phyloP scores from a whole-genome alignment of 1,139 yeast species.

The Pichia norvegensis region DNA sequence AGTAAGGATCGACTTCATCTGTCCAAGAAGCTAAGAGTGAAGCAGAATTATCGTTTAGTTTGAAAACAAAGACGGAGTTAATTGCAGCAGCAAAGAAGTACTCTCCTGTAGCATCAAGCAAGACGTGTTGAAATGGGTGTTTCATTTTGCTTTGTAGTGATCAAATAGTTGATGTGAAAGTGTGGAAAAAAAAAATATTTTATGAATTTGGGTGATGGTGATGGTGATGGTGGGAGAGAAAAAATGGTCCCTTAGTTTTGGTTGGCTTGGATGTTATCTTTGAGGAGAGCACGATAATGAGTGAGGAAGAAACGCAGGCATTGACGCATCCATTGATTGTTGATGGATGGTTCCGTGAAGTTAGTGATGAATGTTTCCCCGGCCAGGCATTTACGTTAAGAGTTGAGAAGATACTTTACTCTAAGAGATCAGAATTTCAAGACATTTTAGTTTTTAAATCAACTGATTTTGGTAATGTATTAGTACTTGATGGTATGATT shows the following conservation, averaged over 20 bases:
- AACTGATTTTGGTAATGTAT: conserved; percentile 81
- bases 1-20: conserved; percentile 44
- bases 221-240: too few species aligned
- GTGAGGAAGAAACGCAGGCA: too few species aligned
- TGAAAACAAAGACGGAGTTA: conserved; percentile 48
- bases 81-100: conserved; percentile 50
- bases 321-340: conserved; percentile 26
- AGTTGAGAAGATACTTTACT: conserved; percentile 75
- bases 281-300: neutral
- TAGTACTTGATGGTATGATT: conserved; percentile 83
- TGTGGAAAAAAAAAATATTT: neutral
- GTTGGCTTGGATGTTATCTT: too few species aligned
- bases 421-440: conserved; percentile 77
- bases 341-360: conserved; percentile 92
- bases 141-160: conserved; percentile 34
- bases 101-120: conserved; percentile 36
- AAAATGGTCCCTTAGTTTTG: too few species aligned
- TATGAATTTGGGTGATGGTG: too few species aligned
- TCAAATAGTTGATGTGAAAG: too few species aligned
- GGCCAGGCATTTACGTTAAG: conserved; percentile 88
- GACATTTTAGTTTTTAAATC: conserved; percentile 85
- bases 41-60: conserved; percentile 19
- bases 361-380: conserved; percentile 81
- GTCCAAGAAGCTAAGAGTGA: conserved; percentile 40
- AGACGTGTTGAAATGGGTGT: conserved; percentile 60